phyloP scores from a whole-genome alignment of 1,284 basidiomycete genomes.

The Cystobasidium pallidum region DNA sequence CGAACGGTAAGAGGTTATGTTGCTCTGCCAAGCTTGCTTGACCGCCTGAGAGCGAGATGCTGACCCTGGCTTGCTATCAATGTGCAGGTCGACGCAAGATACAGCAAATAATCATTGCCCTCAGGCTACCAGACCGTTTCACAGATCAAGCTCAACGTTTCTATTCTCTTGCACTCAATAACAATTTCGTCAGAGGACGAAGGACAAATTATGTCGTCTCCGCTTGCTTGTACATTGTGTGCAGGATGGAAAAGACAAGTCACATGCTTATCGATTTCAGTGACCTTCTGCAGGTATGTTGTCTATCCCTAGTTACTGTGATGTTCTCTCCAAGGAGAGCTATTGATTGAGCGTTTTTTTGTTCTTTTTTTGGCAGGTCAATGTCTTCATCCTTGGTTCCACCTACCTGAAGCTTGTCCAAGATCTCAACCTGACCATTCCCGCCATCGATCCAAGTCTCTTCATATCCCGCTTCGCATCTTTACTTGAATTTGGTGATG shows the following conservation, averaged over 20 bases:
- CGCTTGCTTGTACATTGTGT: constrained; percentile 92
- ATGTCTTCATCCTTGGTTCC: constrained; percentile 95
- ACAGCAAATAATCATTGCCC: constrained; percentile 73
- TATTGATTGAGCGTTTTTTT: too few relatives aligned
- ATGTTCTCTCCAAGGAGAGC: too few relatives aligned
- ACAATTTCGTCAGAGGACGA: constrained; percentile 90
- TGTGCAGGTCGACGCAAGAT: constrained; percentile 75
- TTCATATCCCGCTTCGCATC: constrained; percentile 96
- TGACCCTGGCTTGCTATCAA: neutral
- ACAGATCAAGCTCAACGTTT: constrained; percentile 80
- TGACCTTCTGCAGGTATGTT: constrained; percentile 77
- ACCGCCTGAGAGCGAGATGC: neutral
- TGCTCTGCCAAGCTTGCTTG: neutral
- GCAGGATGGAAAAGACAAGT: constrained; percentile 81
- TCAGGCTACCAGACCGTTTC: constrained; percentile 78
- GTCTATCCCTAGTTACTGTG: too few relatives aligned
- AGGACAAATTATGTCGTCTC: constrained; percentile 91
- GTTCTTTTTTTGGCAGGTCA: too few relatives aligned
- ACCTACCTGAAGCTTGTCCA: constrained; percentile 94
- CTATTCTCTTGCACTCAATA: constrained; percentile 91
- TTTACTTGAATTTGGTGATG: constrained; percentile 94
- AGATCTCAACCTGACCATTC: constrained; percentile 82
- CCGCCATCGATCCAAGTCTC: constrained; percentile 92
- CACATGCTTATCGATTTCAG: constrained; percentile 99
- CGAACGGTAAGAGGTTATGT: constrained; percentile 68